Evolutionary conservation across 169 alveolate genomes (phyloP).

Genomic region (Babesia sp.): DNA sequence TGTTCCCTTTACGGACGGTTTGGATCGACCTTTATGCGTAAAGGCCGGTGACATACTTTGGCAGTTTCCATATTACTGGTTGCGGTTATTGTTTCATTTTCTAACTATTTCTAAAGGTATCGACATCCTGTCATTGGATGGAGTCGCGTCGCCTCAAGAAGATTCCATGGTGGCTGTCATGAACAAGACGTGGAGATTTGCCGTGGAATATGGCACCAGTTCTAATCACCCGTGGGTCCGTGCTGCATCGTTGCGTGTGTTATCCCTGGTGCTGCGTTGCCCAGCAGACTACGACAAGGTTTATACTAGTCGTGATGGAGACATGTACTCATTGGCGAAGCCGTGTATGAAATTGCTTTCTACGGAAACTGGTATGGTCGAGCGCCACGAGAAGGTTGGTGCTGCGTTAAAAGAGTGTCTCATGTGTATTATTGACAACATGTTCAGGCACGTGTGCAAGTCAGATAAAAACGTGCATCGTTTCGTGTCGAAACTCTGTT

Average conservation of each 20-base stretch:
- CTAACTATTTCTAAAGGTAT: neutral
- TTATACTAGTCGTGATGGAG: neutral
- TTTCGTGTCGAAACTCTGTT: conserved; percentile 29
- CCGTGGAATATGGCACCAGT: conserved; percentile 3
- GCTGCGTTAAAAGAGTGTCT: conserved; percentile 24
- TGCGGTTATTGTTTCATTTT: conserved; percentile 35
- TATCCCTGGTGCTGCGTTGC: conserved; percentile 21
- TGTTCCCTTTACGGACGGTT: neutral
- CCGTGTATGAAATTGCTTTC: conserved; percentile 45
- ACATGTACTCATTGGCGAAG: conserved; percentile 10
- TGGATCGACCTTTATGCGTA: neutral
- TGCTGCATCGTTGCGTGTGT: conserved; percentile 51
- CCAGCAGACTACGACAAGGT: conserved; percentile 1
- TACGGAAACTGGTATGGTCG: conserved; percentile 25
- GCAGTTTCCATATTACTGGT: conserved; percentile 57
- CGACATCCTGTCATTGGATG: neutral
- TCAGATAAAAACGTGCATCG: conserved; percentile 24
- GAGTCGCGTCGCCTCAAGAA: neutral
- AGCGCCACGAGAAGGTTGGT: conserved; percentile 52
- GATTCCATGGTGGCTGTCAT: conserved; percentile 11
- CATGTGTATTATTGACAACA: neutral
- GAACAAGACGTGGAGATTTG: conserved; percentile 30
- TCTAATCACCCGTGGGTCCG: conserved; percentile 61
- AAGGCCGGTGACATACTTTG: neutral
- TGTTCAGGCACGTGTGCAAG: neutral